Conservation (phyloP, 2,329 filamentous ascomycete species). For the Furcasterigmium sp. region DNA sequence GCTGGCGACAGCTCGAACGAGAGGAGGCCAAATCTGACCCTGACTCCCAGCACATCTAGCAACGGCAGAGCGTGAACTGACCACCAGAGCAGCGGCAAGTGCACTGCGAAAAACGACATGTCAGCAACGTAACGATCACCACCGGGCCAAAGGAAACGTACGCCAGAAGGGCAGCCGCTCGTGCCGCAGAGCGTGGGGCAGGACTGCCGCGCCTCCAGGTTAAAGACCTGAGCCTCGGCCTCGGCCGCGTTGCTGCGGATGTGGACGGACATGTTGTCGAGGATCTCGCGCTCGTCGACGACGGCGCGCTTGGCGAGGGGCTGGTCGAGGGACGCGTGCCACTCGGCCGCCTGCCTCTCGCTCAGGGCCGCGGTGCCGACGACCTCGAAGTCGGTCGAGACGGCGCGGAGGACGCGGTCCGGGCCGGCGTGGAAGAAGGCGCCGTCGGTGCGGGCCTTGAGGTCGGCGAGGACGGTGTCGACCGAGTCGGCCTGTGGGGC, state of each 20-base stretch:
- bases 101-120: background rate
- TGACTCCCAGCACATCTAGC: too few species aligned
- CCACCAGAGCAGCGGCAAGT: background rate
- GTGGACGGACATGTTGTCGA: background rate
- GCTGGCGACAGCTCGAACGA: too few species aligned
- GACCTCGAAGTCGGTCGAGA: background rate
- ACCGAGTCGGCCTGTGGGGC: background rate
- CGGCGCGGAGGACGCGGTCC: background rate
- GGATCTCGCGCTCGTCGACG: background rate
- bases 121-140: background rate
- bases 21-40: too few species aligned
- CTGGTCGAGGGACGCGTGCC: background rate
- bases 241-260: background rate
- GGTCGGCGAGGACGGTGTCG: background rate
- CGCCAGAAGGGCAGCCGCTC: background rate
- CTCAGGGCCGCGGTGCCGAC: background rate
- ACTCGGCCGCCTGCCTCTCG: background rate
- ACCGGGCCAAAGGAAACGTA: background rate
- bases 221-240: too few species aligned
- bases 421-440: background rate
- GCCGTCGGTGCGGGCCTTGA: background rate
- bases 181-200: background rate
- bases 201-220: background rate
- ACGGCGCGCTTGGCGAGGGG: background rate
- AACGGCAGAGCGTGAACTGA: background rate